phyloP scores from a whole-genome alignment of 164 flowering plant species.

The Cinnamomum chago region DNA sequence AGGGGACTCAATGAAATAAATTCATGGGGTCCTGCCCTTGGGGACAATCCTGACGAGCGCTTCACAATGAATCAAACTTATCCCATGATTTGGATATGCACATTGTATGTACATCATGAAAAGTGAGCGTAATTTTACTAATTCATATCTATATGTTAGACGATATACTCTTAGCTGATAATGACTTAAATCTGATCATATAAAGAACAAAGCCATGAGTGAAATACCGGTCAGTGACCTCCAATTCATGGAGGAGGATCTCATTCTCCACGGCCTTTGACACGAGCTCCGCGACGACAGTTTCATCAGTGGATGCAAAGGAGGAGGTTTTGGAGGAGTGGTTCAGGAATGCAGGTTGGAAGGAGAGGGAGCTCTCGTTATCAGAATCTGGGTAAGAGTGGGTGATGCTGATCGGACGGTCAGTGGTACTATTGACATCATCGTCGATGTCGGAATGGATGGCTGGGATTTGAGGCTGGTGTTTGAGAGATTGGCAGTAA shows the following conservation, averaged over 20 bases:
- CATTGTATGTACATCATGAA: too few relatives aligned
- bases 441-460: slow-evolving; percentile 15
- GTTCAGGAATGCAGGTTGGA: slow-evolving; percentile 26
- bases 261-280: slow-evolving; percentile 47
- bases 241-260: slow-evolving; percentile 31
- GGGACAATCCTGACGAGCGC: too few relatives aligned
- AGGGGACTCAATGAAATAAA: too few relatives aligned
- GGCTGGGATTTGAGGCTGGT: slow-evolving; percentile 12
- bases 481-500: slow-evolving; percentile 40
- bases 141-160: too few relatives aligned
- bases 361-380: slow-evolving; percentile 60
- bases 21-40: too few relatives aligned
- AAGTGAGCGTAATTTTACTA: too few relatives aligned
- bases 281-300: slow-evolving; percentile 47
- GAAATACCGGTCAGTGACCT: slow-evolving; percentile 13
- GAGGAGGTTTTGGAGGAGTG: background rate
- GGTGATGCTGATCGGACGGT: slow-evolving; percentile 2
- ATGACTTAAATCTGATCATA: too few relatives aligned
- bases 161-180: too few relatives aligned
- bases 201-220: too few relatives aligned
- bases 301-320: background rate
- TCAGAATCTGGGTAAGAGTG: slow-evolving; percentile 31
- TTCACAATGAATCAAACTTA: too few relatives aligned
- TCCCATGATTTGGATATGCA: too few relatives aligned
- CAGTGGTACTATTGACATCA: background rate